phyloP scores from a whole-genome alignment of 1,284 basidiomycete species.

The Ustilago bromivora region DNA sequence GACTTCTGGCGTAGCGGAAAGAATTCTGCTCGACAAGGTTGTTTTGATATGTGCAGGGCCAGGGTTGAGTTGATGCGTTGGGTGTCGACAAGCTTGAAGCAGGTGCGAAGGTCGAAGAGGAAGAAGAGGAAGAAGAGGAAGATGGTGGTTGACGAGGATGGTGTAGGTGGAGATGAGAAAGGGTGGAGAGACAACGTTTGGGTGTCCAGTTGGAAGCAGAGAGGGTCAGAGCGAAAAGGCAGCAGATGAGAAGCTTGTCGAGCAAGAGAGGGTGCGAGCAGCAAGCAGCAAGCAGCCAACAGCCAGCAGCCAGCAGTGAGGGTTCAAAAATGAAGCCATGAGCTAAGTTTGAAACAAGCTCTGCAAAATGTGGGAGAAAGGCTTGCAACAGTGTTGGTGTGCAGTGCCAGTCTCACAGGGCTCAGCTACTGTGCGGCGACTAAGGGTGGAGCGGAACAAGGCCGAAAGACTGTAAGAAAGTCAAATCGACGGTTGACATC shows the following conservation, averaged over 20 bases:
- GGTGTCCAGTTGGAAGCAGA: neutral
- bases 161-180: neutral
- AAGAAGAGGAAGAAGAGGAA: neutral
- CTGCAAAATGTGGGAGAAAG: neutral
- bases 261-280: neutral
- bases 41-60: neutral
- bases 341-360: slow-evolving; percentile 1
- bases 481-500: slow-evolving; percentile 2
- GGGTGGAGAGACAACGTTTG: neutral
- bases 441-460: neutral
- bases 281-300: neutral
- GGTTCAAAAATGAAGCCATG: slow-evolving; percentile 6
- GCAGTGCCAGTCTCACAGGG: neutral
- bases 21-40: neutral
- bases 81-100: neutral
- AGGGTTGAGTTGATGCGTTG: neutral
- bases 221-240: neutral
- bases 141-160: neutral
- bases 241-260: neutral
- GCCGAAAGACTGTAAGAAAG: neutral
- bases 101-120: neutral
- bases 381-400: neutral
- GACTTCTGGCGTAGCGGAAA: neutral
- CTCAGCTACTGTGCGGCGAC: slow-evolving; percentile 8
- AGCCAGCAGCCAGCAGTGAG: neutral